These are phyloP conservation scores for Simplicillium sp. DNA, from an alignment of 2,329 filamentous ascomycete genomes.

Conservation along the genomic window DNA sequence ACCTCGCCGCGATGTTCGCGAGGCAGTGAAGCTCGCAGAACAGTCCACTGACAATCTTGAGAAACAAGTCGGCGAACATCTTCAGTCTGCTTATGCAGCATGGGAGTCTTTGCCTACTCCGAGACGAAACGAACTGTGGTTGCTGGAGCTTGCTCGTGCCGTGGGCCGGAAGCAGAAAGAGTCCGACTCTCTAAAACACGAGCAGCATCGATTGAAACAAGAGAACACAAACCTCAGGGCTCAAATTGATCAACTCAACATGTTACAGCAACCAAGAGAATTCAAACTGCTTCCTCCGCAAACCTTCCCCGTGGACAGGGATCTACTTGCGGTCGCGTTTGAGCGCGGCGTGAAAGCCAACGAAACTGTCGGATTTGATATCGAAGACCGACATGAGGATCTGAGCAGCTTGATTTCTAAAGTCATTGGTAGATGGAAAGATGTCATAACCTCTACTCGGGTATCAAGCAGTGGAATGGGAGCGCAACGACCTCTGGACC, in stretches of 20 bases:
- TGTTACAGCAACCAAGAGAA: slow-evolving; percentile 50
- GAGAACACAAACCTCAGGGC: slow-evolving; percentile 46
- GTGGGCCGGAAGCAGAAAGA: slow-evolving; percentile 49
- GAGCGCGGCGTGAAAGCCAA: slow-evolving; percentile 33
- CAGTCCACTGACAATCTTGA: slow-evolving; percentile 51
- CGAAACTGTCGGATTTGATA: slow-evolving; percentile 31
- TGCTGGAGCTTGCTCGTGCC: slow-evolving; percentile 50
- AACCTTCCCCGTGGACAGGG: slow-evolving; percentile 41
- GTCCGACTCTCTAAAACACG: slow-evolving; percentile 38
- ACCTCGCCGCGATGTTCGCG: slow-evolving; percentile 31
- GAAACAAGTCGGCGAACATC: slow-evolving; percentile 61
- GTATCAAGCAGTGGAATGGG: slow-evolving; percentile 33
- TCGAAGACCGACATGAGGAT: slow-evolving; percentile 43
- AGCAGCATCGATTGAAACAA: slow-evolving; percentile 42
- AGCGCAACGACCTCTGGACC: slow-evolving; percentile 39
- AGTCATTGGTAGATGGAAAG: slow-evolving; percentile 55
- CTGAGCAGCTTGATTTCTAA: slow-evolving; percentile 39
- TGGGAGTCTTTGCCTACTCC: slow-evolving; percentile 59
- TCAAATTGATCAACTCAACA: slow-evolving; percentile 50
- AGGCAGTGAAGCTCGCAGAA: slow-evolving; percentile 38
- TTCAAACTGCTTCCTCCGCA: slow-evolving; percentile 43
- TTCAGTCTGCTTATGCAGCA: slow-evolving; percentile 66
- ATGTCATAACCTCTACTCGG: slow-evolving; percentile 44
- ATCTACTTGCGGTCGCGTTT: slow-evolving; percentile 35
- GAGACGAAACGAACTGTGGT: slow-evolving; percentile 50